These are phyloP conservation scores for Coniella lustricola DNA, from an alignment of 2,329 filamentous ascomycete species.

Conservation along the genomic window DNA sequence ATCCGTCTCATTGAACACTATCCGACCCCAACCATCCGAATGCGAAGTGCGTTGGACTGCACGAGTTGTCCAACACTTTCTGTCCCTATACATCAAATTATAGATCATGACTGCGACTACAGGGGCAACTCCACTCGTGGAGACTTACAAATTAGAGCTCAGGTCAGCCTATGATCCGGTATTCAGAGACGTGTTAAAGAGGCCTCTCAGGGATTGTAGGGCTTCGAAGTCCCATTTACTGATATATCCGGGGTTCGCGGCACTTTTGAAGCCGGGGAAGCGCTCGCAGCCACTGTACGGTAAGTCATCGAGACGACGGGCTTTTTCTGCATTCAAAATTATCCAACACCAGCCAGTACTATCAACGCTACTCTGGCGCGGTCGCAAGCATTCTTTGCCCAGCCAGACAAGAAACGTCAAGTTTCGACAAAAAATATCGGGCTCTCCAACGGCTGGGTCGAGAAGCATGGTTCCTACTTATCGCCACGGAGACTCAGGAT, in stretches of 20 bases:
- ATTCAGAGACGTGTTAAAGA: constrained; percentile 34
- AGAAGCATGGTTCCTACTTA: constrained; percentile 19
- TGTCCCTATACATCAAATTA: no score
- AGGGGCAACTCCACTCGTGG: constrained; percentile 14
- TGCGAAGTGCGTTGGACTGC: no score
- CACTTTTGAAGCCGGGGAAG: constrained; percentile 27
- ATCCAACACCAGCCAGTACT: constrained; percentile 29
- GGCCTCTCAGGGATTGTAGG: constrained; percentile 32
- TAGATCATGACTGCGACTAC: constrained; percentile 14
- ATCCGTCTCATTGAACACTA: no score
- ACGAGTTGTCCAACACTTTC: no score
- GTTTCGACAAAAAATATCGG: constrained; percentile 22
- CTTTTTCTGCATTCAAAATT: constrained; percentile 41
- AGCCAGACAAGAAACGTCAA: constrained; percentile 24
- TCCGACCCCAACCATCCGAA: no score
- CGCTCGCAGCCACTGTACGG: constrained; percentile 31
- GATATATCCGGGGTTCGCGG: constrained; percentile 33
- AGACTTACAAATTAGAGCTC: constrained; percentile 35
- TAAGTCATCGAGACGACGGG: constrained; percentile 35
- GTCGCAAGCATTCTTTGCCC: constrained; percentile 25
- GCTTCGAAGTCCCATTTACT: constrained; percentile 39
- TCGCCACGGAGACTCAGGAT: constrained; percentile 27
- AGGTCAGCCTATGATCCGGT: constrained; percentile 37
- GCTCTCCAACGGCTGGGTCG: constrained; percentile 31
- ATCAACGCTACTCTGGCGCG: constrained; percentile 22